Conservation (phyloP, 306 rosid genomes). For the Quercus aquifolioides region DNA sequence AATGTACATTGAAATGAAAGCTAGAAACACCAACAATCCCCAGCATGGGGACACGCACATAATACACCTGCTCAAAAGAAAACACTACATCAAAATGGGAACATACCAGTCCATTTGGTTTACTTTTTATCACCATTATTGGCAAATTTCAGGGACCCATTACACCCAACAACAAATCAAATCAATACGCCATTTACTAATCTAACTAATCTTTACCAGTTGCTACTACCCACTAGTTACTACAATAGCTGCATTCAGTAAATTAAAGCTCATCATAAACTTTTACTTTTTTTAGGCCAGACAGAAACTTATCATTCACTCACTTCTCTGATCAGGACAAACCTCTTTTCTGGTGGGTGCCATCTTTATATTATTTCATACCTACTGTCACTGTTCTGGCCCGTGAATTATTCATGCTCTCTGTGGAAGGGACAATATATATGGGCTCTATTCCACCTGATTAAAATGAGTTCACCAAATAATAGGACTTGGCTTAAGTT, state of each 20-base stretch:
- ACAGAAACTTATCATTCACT: background rate
- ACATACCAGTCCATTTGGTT: constrained; percentile 16
- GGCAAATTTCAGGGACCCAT: constrained; percentile 31
- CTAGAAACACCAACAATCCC: constrained; percentile 29
- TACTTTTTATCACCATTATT: constrained; percentile 41
- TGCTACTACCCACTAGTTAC: constrained; percentile 1
- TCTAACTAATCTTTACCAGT: constrained; percentile 30
- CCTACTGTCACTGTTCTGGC: background rate
- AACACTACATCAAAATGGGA: constrained; percentile 33
- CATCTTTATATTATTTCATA: background rate
- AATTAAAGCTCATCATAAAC: constrained; percentile 6
- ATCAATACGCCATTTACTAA: constrained; percentile 33
- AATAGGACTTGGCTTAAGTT: too few relatives aligned
- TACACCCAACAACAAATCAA: constrained; percentile 41
- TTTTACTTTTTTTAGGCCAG: background rate
- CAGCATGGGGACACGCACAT: constrained; percentile 49
- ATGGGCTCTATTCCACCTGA: background rate
- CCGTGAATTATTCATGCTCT: background rate
- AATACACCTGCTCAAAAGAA: constrained; percentile 27
- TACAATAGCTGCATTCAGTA: background rate
- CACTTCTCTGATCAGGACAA: background rate
- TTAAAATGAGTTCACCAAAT: background rate
- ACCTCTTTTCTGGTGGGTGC: constrained; percentile 9
- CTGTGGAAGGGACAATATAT: background rate
- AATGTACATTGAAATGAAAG: constrained; percentile 13